phyloP scores from a whole-genome alignment of 345 rosid genomes.

The Populus tremula region DNA sequence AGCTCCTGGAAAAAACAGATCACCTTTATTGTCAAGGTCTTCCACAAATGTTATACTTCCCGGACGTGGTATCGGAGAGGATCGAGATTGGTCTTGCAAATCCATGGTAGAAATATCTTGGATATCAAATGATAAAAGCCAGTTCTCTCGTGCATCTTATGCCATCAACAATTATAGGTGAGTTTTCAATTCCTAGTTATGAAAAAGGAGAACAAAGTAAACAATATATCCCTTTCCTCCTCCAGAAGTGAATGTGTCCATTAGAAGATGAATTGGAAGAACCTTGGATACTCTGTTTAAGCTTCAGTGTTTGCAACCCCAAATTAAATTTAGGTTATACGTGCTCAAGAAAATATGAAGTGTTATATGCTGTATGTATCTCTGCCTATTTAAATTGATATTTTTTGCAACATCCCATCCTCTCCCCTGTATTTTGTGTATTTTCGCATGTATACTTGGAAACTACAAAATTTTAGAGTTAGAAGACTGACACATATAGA shows the following conservation, averaged over 20 bases:
- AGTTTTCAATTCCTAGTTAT: background rate
- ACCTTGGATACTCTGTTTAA: background rate
- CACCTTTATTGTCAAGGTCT: conserved; percentile 60
- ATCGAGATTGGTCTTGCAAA: conserved; percentile 62
- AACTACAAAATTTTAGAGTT: too few species aligned
- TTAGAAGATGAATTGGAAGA: too few species aligned
- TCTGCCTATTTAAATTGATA: too few species aligned
- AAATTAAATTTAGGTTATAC: too few species aligned
- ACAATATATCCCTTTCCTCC: background rate
- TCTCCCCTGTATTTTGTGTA: too few species aligned
- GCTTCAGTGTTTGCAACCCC: background rate
- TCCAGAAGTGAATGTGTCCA: too few species aligned
- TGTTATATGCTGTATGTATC: too few species aligned
- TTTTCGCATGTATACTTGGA: too few species aligned
- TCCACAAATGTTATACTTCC: conserved; percentile 65
- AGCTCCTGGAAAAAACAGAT: conserved; percentile 39
- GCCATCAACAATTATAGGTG: conserved; percentile 78
- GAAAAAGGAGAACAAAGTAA: background rate
- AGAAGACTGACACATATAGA: too few species aligned
- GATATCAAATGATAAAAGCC: conserved; percentile 63
- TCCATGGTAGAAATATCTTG: conserved; percentile 70
- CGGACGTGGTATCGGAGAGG: conserved; percentile 40
- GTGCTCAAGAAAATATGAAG: too few species aligned
- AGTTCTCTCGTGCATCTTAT: conserved; percentile 63
- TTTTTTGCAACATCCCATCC: too few species aligned